Evolutionary conservation across 2,329 filamentous ascomycete genomes (phyloP).

Genomic region (Xylaria sp.): DNA sequence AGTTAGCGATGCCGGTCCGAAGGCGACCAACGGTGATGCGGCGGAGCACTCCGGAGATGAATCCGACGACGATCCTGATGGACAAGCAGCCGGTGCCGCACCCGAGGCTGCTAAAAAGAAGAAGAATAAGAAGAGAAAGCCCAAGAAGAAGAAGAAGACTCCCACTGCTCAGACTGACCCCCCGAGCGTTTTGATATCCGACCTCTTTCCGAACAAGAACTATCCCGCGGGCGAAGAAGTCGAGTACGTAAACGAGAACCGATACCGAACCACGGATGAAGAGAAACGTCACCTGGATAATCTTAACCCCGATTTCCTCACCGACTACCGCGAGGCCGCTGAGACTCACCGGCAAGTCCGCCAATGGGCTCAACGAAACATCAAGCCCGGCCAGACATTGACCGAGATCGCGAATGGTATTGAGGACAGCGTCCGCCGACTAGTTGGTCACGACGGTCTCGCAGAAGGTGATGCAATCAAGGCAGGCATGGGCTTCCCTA

Average conservation of each 20-base stretch:
- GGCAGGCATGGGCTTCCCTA: conserved; percentile 88
- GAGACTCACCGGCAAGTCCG: conserved; percentile 90
- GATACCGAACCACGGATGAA: conserved; percentile 81
- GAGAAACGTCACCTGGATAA: conserved; percentile 86
- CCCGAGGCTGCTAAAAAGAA: conserved; percentile 66
- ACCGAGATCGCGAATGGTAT: conserved; percentile 89
- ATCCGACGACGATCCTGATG: conserved; percentile 65
- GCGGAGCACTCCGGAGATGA: conserved; percentile 59
- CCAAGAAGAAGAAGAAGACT: conserved; percentile 74
- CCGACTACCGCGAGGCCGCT: conserved; percentile 85
- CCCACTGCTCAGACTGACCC: conserved; percentile 80
- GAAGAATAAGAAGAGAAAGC: conserved; percentile 85
- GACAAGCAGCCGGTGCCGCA: conserved; percentile 51
- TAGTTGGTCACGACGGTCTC: conserved; percentile 80
- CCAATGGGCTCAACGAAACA: conserved; percentile 81
- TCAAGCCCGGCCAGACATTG: conserved; percentile 82
- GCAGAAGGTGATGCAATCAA: conserved; percentile 81
- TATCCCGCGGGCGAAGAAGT: conserved; percentile 84
- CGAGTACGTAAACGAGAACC: conserved; percentile 81
- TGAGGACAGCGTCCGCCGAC: conserved; percentile 79
- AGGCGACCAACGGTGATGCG: conserved; percentile 42
- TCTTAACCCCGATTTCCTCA: conserved; percentile 80
- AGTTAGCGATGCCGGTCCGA: conserved; percentile 41
- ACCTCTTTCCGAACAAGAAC: conserved; percentile 75
- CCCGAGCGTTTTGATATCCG: conserved; percentile 77